Conservation (phyloP, 495 filamentous ascomycete genomes). For the Penicillium turbatum region DNA sequence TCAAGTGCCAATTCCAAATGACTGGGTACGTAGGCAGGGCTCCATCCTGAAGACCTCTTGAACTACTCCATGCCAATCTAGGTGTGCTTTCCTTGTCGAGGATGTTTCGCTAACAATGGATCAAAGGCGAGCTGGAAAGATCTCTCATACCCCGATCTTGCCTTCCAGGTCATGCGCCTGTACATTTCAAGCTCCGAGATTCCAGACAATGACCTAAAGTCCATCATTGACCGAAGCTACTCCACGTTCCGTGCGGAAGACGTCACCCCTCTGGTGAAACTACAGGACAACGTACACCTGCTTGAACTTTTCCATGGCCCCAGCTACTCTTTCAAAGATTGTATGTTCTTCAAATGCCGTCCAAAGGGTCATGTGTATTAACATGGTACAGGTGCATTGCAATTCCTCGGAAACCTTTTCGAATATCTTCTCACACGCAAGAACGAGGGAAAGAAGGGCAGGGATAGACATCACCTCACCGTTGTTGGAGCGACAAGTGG, state of each 20-base stretch:
- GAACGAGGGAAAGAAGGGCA: constrained; percentile 69
- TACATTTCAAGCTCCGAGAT: constrained; percentile 85
- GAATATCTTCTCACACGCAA: constrained; percentile 88
- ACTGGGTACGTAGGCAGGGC: not conserved
- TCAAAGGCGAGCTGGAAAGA: constrained; percentile 59
- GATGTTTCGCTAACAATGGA: constrained; percentile 15
- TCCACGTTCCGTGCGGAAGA: constrained; percentile 76
- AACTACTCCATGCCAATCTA: not conserved
- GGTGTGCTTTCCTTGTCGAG: not conserved
- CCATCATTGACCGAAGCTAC: constrained; percentile 76
- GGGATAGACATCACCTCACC: constrained; percentile 76
- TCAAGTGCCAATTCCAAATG: constrained; percentile 55
- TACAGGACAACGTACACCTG: constrained; percentile 70
- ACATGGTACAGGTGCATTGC: constrained; percentile 52
- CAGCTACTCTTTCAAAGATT: constrained; percentile 90
- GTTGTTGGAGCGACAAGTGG: constrained; percentile 91
- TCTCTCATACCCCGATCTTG: constrained; percentile 71
- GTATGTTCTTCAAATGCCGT: not conserved
- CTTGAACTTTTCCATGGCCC: constrained; percentile 98
- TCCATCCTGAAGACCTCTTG: not conserved
- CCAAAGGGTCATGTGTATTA: not conserved
- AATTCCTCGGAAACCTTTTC: constrained; percentile 91
- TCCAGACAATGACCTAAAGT: constrained; percentile 69
- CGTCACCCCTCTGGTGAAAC: constrained; percentile 65
- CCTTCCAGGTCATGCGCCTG: constrained; percentile 62